Evolutionary conservation across 371 early-diverging fungal genomes (phyloP).

Genomic region (Nematocida minor): DNA sequence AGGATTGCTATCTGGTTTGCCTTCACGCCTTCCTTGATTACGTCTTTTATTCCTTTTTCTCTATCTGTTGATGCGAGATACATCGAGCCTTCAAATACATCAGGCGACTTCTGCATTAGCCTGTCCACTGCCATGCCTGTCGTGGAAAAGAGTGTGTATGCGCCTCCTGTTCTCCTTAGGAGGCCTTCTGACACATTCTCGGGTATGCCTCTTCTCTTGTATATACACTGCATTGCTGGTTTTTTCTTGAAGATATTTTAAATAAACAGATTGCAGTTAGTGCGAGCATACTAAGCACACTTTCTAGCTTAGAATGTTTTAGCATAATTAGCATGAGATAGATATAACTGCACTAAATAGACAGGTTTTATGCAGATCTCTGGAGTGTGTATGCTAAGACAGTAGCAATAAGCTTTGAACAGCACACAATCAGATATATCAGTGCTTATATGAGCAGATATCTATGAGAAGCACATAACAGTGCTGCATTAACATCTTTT

Average conservation of each 20-base stretch:
- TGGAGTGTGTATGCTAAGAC: too few species aligned
- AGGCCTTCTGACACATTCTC: neutral
- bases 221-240: slow-evolving; percentile 9
- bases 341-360: too few species aligned
- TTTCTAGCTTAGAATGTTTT: too few species aligned
- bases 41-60: neutral
- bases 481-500: too few species aligned
- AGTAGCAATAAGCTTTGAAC: too few species aligned
- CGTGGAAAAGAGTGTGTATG: slow-evolving; percentile 7
- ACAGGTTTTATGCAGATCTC: too few species aligned
- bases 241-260: neutral
- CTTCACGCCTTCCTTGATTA: neutral
- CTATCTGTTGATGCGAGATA: slow-evolving; percentile 23
- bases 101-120: neutral
- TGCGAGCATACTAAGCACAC: too few species aligned
- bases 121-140: slow-evolving; percentile 5
- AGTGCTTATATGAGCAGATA: too few species aligned
- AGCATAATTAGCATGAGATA: too few species aligned
- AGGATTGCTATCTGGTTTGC: neutral
- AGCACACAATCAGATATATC: too few species aligned
- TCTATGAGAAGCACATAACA: too few species aligned
- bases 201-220: neutral
- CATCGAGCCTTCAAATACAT: slow-evolving; percentile 15
- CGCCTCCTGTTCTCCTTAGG: neutral
- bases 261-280: too few species aligned